These are phyloP conservation scores for Fraxinus quadrangulata DNA, from an alignment of 257 asterid genomes.

Conservation along the genomic window DNA sequence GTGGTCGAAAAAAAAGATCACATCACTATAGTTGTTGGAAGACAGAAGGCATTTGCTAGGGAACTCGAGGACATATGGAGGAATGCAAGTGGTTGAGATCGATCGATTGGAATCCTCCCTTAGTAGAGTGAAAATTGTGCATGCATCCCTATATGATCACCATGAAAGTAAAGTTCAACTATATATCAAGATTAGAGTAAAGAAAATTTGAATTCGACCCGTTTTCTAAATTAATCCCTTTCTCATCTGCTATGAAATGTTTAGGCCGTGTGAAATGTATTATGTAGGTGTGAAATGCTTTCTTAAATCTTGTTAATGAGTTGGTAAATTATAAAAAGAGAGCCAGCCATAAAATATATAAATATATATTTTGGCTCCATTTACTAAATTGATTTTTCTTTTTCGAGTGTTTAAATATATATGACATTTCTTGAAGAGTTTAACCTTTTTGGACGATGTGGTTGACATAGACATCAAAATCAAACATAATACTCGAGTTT, in stretches of 20 bases:
- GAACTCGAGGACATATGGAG: slow-evolving; percentile 89
- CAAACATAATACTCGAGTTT: no score
- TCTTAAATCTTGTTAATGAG: not conserved
- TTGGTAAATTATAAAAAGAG: not conserved
- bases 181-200: not conserved
- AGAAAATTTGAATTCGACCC: not conserved
- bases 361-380: slow-evolving; percentile 1
- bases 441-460: no score
- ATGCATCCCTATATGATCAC: not conserved
- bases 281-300: not conserved
- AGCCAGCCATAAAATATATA: not conserved
- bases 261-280: not conserved
- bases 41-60: slow-evolving; percentile 75
- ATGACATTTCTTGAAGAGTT: not conserved
- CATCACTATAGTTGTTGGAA: slow-evolving; percentile 87
- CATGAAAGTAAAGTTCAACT: not conserved
- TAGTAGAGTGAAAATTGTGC: not conserved
- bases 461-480: no score
- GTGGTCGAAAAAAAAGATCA: slow-evolving; percentile 75
- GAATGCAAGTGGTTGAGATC: slow-evolving; percentile 35
- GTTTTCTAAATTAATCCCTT: not conserved
- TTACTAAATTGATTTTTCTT: not conserved
- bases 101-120: no score
- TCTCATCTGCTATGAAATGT: not conserved
- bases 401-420: not conserved